Conservation (phyloP, 306 rosid species). For the Calophaca sinica region DNA sequence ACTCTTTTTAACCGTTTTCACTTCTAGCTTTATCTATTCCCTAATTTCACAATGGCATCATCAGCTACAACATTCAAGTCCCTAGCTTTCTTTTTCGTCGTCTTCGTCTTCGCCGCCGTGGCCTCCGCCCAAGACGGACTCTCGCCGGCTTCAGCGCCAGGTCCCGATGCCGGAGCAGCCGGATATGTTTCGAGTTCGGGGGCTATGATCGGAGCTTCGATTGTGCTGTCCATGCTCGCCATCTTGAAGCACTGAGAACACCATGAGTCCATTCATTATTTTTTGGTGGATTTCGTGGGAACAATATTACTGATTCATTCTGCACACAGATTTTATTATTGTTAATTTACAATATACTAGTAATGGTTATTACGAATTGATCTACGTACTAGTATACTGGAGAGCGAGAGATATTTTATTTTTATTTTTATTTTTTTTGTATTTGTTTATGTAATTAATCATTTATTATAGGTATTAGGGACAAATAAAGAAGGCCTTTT, state of each 20-base stretch:
- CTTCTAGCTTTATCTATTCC: neutral
- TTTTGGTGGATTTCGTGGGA: too few relatives aligned
- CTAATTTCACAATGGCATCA: constrained; percentile 36
- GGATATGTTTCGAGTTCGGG: constrained; percentile 39
- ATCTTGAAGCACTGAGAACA: constrained; percentile 36
- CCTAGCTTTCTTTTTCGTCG: constrained; percentile 23
- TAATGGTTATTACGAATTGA: neutral
- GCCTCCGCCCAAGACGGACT: constrained; percentile 50
- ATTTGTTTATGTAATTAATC: neutral
- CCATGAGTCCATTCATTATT: too few relatives aligned
- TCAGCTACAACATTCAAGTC: constrained; percentile 36
- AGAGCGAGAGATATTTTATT: too few relatives aligned
- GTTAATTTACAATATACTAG: neutral
- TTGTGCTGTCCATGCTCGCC: constrained; percentile 44
- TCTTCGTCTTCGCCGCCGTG: constrained; percentile 38
- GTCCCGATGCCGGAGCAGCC: constrained; percentile 45
- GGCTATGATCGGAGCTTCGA: constrained; percentile 50
- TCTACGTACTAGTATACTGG: neutral
- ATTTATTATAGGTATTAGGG: constrained; percentile 40
- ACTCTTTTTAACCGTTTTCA: too few relatives aligned
- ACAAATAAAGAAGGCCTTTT: constrained; percentile 32
- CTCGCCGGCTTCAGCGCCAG: constrained; percentile 47
- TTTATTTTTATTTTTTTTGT: too few relatives aligned
- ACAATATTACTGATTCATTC: neutral
- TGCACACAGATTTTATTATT: neutral